A percentile compares a stretch with the other conserved stretches of the same genome.
These are phyloP conservation scores for Dothidotthia symphoricarpi DNA, from an alignment of 2,329 filamentous ascomycete genomes.

Conservation along the genomic window DNA sequence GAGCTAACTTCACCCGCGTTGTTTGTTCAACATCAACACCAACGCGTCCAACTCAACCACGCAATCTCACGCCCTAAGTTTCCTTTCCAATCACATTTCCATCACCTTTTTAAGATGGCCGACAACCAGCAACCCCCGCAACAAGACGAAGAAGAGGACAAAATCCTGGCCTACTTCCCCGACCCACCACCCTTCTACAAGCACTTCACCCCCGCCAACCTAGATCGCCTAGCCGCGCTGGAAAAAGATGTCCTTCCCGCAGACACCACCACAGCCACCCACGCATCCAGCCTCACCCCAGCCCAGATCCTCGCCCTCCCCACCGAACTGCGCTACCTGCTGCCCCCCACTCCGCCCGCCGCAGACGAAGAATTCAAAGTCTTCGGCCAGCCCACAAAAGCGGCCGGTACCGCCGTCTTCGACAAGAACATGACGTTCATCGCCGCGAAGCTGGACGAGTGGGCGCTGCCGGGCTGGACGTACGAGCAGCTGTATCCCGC, in stretches of 20 bases:
- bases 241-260: conserved; percentile 39
- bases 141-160: conserved; percentile 22
- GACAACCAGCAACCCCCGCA: conserved; percentile 8
- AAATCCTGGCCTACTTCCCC: conserved; percentile 59
- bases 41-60: conserved; percentile 1
- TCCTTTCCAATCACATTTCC: too few species aligned
- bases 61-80: not conserved
- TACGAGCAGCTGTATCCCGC: conserved; percentile 67
- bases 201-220: conserved; percentile 76
- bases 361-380: conserved; percentile 66
- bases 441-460: conserved; percentile 27
- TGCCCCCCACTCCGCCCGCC: conserved; percentile 74
- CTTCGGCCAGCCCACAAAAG: conserved; percentile 65
- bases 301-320: conserved; percentile 55
- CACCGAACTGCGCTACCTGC: conserved; percentile 69
- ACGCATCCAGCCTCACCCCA: conserved; percentile 4
- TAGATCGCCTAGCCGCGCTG: conserved; percentile 57
- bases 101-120: conserved; percentile 10
- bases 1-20: too few species aligned
- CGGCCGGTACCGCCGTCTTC: conserved; percentile 26
- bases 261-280: conserved; percentile 12
- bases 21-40: not conserved
- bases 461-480: conserved; percentile 66
- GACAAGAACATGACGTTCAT: conserved; percentile 27
- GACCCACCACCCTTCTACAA: conserved; percentile 88